Evolutionary conservation across 2,329 filamentous ascomycete genomes (phyloP).

Genomic region (Trichoderma guizhouense): DNA sequence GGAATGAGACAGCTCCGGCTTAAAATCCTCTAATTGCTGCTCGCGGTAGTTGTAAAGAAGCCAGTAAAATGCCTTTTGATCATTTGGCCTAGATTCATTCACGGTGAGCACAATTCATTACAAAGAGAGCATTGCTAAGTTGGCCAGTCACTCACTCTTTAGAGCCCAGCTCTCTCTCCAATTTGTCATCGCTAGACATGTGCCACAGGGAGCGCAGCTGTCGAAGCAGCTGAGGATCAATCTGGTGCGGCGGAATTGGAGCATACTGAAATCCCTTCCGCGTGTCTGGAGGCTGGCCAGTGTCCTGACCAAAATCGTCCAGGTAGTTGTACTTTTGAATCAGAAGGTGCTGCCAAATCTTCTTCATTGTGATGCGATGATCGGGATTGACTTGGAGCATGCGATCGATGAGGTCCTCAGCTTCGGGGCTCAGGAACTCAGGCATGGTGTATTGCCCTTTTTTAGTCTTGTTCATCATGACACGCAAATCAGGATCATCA

Average conservation of each 20-base stretch:
- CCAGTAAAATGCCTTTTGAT: slow-evolving; percentile 92
- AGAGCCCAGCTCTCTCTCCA: slow-evolving; percentile 65
- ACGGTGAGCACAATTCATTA: slow-evolving; percentile 20
- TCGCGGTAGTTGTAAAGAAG: slow-evolving; percentile 79
- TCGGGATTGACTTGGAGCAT: slow-evolving; percentile 79
- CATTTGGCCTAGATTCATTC: slow-evolving; percentile 61
- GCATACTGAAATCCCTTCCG: slow-evolving; percentile 61
- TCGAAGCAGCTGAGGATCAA: slow-evolving; percentile 77
- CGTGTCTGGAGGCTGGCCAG: slow-evolving; percentile 52
- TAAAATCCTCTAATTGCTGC: slow-evolving; percentile 83
- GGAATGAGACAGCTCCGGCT: slow-evolving; percentile 75
- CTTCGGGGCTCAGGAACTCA: slow-evolving; percentile 61
- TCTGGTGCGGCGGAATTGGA: slow-evolving; percentile 58
- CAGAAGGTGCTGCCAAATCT: slow-evolving; percentile 86
- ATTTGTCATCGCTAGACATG: slow-evolving; percentile 68
- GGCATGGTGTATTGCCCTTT: slow-evolving; percentile 60
- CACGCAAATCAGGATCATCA: slow-evolving; percentile 60
- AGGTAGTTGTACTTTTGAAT: slow-evolving; percentile 77
- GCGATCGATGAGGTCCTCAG: slow-evolving; percentile 70
- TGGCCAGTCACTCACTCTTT: slow-evolving; percentile 52
- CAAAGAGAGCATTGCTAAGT: background rate
- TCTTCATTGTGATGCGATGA: slow-evolving; percentile 71
- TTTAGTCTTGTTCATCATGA: slow-evolving; percentile 60
- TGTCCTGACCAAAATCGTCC: slow-evolving; percentile 59
- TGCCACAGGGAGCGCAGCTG: slow-evolving; percentile 93